Base-by-base conservation (phyloP, 495 filamentous ascomycete genomes). In the Lasiosphaeris hirsuta region DNA sequence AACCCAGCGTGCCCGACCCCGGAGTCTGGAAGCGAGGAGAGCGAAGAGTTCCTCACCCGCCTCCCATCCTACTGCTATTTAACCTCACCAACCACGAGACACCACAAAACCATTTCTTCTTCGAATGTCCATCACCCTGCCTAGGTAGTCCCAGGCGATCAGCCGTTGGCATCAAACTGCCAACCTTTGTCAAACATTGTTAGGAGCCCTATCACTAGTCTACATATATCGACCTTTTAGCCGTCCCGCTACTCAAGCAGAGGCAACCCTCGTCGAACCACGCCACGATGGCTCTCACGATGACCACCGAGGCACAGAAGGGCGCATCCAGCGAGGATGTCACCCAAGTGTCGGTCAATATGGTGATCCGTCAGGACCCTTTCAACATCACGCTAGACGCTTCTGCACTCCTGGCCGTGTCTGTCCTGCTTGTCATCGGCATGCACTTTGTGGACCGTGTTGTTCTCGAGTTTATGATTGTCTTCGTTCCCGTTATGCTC, bases 401-500 rank as follows among this genome's bases (percentile, higher is more conserved):
- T 15, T 58, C 69, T 14, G 65, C 69, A 35, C 72, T 81, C 17
- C 67, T 80, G 14, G 65, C 69, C 40, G 58, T 77, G 19, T 68
- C 80, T 14, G 49, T 78, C 36, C 51, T 73, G 23, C 70, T 80
- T 57, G 71, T 84, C 51, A 43, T 72, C 59, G 72, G 74, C 66
- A 75, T 80, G 61, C 75, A 83, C 58, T 67, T 80, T 33, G 47
- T 78, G 48, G 67, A 78, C 30, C 73, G 75, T 8, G 60, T 69
- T 18, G 58, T 75, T 10, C 71, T 78, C n/a, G 75, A 75, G 49
- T 54, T 78, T 19, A 61, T 82, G 47, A 73, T 86, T 44, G 67
- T 78, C 38, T 52, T 78, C 11, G 58, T 81, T 23, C 81, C 82
- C 51, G 59, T 81, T 56, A 62, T 78, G 42, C 81, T 84, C 45